A percentile compares a stretch with the other conserved stretches of the same genome.
These are phyloP conservation scores for Colletotrichum horii DNA, from an alignment of 2,329 filamentous ascomycete species.

Conservation along the genomic window DNA sequence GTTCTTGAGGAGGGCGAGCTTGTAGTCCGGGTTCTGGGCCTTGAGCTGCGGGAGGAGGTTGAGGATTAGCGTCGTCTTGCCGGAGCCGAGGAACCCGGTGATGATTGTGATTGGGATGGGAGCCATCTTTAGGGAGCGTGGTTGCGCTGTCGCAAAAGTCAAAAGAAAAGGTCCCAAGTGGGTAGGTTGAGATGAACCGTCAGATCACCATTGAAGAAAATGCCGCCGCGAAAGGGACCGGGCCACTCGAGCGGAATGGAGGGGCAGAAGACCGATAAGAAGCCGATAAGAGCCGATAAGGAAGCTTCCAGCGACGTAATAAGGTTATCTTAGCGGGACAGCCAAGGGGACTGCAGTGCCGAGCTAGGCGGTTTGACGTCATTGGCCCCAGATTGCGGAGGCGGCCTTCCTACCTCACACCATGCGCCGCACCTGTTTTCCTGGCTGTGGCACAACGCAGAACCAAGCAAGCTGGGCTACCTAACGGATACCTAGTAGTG, in stretches of 20 bases:
- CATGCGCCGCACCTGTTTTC: constrained; percentile 6
- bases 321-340: constrained; percentile 23
- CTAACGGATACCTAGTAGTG: neutral
- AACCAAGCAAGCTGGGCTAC: neutral
- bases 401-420: neutral
- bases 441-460: neutral
- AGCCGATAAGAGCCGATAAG: constrained; percentile 13
- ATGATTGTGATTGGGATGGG: constrained; percentile 92
- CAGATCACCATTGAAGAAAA: constrained; percentile 13
- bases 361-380: constrained; percentile 24
- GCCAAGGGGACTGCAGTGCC: constrained; percentile 13
- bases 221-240: neutral
- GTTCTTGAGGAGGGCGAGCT: constrained; percentile 94
- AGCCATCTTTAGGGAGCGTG: constrained; percentile 48
- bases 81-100: constrained; percentile 94
- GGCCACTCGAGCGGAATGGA: neutral
- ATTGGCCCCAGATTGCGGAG: constrained; percentile 14
- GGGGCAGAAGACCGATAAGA: constrained; percentile 1
- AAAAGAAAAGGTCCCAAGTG: neutral
- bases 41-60: constrained; percentile 90
- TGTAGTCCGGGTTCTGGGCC: constrained; percentile 75
- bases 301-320: neutral
- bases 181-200: constrained; percentile 5
- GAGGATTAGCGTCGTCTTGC: constrained; percentile 95
- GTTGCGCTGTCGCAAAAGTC: neutral